phyloP scores from a whole-genome alignment of 495 filamentous ascomycete genomes.

The Hypoxylon fragiforme region DNA sequence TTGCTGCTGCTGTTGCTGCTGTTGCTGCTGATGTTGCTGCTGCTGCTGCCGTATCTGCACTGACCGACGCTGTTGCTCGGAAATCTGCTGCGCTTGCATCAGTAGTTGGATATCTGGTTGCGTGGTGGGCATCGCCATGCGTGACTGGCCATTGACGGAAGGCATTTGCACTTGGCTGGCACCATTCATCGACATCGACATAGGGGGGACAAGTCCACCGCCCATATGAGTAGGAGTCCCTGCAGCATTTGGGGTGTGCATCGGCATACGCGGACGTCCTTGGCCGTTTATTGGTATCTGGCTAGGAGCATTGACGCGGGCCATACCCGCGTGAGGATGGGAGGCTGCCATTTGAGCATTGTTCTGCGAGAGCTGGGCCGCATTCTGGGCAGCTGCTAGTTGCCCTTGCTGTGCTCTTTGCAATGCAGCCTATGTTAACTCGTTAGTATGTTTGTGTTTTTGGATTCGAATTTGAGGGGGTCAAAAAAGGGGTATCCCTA shows the following conservation, averaged over 20 bases:
- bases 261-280: conserved; percentile 44
- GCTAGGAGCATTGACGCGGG: conserved; percentile 41
- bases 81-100: conserved; percentile 61
- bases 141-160: conserved; percentile 59
- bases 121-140: conserved; percentile 66
- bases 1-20: conserved; percentile 45
- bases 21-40: conserved; percentile 48
- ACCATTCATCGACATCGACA: conserved; percentile 68
- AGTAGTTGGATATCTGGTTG: conserved; percentile 61
- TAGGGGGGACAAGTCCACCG: conserved; percentile 55
- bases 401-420: conserved; percentile 46
- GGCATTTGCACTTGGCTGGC: conserved; percentile 74
- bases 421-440: conserved; percentile 35
- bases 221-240: conserved; percentile 47
- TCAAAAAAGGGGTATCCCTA: conserved; percentile 41
- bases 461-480: conserved; percentile 8
- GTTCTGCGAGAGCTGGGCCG: conserved; percentile 39
- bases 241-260: conserved; percentile 48
- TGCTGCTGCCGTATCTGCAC: conserved; percentile 54
- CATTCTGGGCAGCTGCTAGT: conserved; percentile 42
- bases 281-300: conserved; percentile 44
- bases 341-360: conserved; percentile 47
- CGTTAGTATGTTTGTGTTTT: conserved; percentile 36
- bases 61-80: conserved; percentile 64
- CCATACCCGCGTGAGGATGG: conserved; percentile 41